Conservation (phyloP, 1,284 basidiomycete species). For the Tranzscheliella williamsii region DNA sequence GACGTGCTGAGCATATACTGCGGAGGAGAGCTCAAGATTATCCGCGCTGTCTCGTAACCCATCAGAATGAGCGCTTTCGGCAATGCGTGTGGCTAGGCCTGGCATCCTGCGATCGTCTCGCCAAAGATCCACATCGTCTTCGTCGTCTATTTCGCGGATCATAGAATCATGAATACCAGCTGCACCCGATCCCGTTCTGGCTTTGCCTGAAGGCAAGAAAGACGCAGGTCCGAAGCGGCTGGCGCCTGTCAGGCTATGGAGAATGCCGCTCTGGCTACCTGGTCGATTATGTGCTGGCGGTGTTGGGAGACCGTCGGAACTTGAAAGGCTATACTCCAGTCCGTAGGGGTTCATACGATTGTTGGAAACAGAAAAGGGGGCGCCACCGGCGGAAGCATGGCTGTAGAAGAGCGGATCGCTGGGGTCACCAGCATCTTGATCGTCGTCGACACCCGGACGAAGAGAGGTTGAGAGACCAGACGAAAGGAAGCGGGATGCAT, state of each 20-base stretch:
- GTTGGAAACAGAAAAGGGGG: constrained; percentile 30
- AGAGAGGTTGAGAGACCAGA: constrained; percentile 20
- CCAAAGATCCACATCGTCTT: constrained; percentile 46
- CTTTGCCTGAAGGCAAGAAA: constrained; percentile 13
- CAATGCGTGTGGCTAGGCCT: constrained; percentile 23
- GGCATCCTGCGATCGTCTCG: constrained; percentile 35
- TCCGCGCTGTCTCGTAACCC: constrained; percentile 28
- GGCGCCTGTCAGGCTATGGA: constrained; percentile 36
- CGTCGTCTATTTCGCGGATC: constrained; percentile 45
- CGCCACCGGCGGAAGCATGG: constrained; percentile 29
- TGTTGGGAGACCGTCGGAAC: constrained; percentile 41
- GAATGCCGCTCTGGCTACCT: constrained; percentile 24
- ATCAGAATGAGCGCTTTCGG: constrained; percentile 18
- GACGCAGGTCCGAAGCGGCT: constrained; percentile 38
- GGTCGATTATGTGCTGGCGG: constrained; percentile 12
- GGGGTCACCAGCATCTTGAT: constrained; percentile 28
- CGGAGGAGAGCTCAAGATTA: constrained; percentile 8
- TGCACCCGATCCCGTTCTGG: constrained; percentile 3
- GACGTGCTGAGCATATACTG: not conserved
- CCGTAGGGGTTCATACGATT: constrained; percentile 28
- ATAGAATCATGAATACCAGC: constrained; percentile 31
- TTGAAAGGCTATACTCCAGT: constrained; percentile 39
- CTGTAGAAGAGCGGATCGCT: constrained; percentile 40
- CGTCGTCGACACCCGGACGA: constrained; percentile 24
- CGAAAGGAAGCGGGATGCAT: constrained; percentile 43